Base-by-base conservation (phyloP, 2,329 filamentous ascomycete species). In the Tolypocladium tundrense region DNA sequence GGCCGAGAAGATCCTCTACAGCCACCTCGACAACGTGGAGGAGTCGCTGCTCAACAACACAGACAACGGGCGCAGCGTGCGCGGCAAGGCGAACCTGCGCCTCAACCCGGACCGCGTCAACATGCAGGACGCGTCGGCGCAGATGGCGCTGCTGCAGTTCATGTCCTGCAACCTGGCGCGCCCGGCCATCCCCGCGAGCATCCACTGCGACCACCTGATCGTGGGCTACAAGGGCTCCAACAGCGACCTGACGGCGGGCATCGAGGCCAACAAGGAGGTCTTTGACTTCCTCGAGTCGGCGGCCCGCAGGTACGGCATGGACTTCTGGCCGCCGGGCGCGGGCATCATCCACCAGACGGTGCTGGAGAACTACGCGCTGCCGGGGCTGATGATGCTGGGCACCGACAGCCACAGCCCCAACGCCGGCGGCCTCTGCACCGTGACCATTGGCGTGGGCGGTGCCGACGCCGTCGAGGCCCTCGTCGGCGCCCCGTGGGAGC, bases 161-260 rank as follows among this genome's bases (percentile, higher is more conserved):
- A 99, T 99, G 93, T 90, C 90, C 35, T 99, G 94, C 74, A 90
- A 91, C 57, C 81, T 99, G 57, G 88, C 88, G 35, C 85, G 85
- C 60, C 96, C 94, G 2, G 92, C 92, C 11, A 93, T 99, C 54
- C 94, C 94, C 13, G 93, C 94, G 54, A 97, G 92, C 72, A 97
- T 97, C 66, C 94, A 99, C 78, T 99, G 94, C 75, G 94, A 99
- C 77, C 94, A 99, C 74, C 87, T 99, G 86, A 97, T 99, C 75
- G 93, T 97, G 37, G 94, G 93, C 58, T 88, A 95, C 75, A 88
- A 87, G 70, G 94, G 94, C 59, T 94, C 93, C 41, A 87, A 93
- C 67, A 83, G 85, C 31, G 94, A 99, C 75, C 76, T 99, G 61
- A 84, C 88, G 35, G 84, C 87, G 39, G 94, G 91, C 48, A 95